Evolutionary conservation across 2,329 filamentous ascomycete genomes (phyloP).

Genomic region (Coleophoma cylindrospora): DNA sequence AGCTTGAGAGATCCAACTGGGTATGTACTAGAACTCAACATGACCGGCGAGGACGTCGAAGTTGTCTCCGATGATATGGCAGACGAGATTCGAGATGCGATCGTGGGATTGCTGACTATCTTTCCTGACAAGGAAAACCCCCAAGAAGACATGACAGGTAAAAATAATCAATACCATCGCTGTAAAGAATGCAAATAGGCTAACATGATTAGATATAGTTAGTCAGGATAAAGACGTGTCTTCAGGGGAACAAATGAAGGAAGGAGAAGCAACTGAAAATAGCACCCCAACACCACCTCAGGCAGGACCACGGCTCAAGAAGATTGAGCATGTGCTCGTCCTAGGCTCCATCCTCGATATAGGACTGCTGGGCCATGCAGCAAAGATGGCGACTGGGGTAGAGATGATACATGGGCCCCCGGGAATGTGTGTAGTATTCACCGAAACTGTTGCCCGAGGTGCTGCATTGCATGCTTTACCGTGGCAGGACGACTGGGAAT

Average conservation of each 20-base stretch:
- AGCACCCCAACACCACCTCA: not conserved
- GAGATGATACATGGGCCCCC: not conserved
- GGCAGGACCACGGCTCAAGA: slow-evolving; percentile 1
- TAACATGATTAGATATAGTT: no score
- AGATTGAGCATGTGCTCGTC: slow-evolving; percentile 2
- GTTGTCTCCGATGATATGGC: no score
- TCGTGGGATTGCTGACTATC: no score
- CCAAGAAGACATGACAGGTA: no score
- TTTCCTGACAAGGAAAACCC: no score
- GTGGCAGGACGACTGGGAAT: slow-evolving; percentile 1
- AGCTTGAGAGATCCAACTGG: slow-evolving; percentile 4
- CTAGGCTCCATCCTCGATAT: slow-evolving; percentile 2
- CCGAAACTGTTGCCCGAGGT: slow-evolving; percentile 5
- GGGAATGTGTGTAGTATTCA: not conserved
- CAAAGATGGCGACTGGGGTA: not conserved
- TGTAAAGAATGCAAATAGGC: no score
- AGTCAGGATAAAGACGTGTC: no score
- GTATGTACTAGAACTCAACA: slow-evolving; percentile 1
- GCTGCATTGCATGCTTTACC: slow-evolving; percentile 6
- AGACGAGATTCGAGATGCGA: no score
- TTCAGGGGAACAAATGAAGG: no score
- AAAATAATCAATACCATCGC: no score
- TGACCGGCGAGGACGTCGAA: slow-evolving; percentile 5
- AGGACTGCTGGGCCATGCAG: not conserved
- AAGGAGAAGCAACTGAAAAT: not conserved